Evolutionary conservation across 139 green algal species (phyloP).

Genomic region (Picochlorum sp.): DNA sequence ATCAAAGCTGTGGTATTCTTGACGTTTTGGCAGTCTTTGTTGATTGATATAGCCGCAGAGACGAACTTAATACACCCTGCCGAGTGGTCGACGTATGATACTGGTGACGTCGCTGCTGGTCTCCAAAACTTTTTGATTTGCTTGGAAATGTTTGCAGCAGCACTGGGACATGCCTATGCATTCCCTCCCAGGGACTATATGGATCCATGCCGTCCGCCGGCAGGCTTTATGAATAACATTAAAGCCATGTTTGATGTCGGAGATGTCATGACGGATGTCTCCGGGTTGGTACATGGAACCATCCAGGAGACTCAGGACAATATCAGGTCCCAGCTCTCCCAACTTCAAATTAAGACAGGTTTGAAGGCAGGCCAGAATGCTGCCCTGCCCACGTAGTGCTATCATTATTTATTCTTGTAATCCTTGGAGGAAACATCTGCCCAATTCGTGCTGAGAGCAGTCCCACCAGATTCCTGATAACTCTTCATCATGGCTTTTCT

Average conservation of each 20-base stretch:
- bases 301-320: constrained; percentile 31
- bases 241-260: constrained; percentile 74
- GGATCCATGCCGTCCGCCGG: constrained; percentile 31
- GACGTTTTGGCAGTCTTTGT: constrained; percentile 84
- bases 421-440: constrained; percentile 54
- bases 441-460: constrained; percentile 95
- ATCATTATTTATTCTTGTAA: not conserved
- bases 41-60: constrained; percentile 31
- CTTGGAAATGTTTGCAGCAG: constrained; percentile 94
- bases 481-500: constrained; percentile 96
- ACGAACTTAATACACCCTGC: constrained; percentile 31
- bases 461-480: constrained; percentile 74
- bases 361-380: not conserved
- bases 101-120: constrained; percentile 55
- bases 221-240: constrained; percentile 67
- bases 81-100: constrained; percentile 58
- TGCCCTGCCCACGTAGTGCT: not conserved
- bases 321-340: constrained; percentile 7
- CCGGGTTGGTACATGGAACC: constrained; percentile 24
- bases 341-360: too few species aligned
- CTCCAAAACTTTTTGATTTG: constrained; percentile 88
- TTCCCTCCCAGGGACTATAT: constrained; percentile 83
- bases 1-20: constrained; percentile 96
- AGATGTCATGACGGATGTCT: constrained; percentile 66
- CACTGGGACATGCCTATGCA: constrained; percentile 77